Percentiles rank a stretch among this genome's conserved stretches.
These are phyloP conservation scores for Ceratobasidium sp. DNA, from an alignment of 1,284 basidiomycete species.

Conservation along the genomic window DNA sequence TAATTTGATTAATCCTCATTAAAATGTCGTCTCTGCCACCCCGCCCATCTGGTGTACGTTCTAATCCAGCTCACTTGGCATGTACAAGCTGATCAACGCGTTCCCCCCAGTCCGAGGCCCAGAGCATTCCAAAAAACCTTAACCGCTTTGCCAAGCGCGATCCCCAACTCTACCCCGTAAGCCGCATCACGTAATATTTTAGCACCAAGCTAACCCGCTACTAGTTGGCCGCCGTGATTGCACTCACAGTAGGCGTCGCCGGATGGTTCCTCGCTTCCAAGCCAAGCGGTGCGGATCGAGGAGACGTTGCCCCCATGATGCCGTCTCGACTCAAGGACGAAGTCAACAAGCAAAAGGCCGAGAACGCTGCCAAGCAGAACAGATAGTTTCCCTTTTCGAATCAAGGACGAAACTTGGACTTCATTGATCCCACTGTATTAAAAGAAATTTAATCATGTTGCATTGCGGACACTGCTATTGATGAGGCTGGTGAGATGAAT, in stretches of 20 bases:
- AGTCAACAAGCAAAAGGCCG: slow-evolving; percentile 19
- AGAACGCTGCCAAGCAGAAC: too few relatives aligned
- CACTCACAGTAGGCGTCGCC: slow-evolving; percentile 3
- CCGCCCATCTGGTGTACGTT: slow-evolving; percentile 4
- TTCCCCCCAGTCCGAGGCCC: neutral
- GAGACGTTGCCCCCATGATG: slow-evolving; percentile 7
- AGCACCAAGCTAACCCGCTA: neutral
- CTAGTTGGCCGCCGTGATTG: slow-evolving; percentile 6
- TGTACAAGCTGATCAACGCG: neutral
- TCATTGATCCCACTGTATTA: too few relatives aligned
- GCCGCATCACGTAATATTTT: neutral
- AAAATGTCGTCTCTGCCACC: slow-evolving; percentile 23
- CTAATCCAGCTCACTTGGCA: neutral
- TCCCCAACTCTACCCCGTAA: slow-evolving; percentile 26
- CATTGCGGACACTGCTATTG: too few relatives aligned
- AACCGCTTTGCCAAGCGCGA: slow-evolving; percentile 27
- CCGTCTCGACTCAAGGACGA: slow-evolving; percentile 19
- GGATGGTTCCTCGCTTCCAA: slow-evolving; percentile 4
- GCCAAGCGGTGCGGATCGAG: slow-evolving; percentile 14
- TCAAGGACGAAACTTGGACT: too few relatives aligned
- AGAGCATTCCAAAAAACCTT: slow-evolving; percentile 19
- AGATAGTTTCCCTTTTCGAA: too few relatives aligned
- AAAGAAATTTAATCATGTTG: too few relatives aligned
- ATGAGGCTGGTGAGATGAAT: too few relatives aligned
- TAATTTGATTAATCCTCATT: neutral